Conservation (phyloP, 139 green algal genomes). For the Edaphochlamys debaryana region DNA sequence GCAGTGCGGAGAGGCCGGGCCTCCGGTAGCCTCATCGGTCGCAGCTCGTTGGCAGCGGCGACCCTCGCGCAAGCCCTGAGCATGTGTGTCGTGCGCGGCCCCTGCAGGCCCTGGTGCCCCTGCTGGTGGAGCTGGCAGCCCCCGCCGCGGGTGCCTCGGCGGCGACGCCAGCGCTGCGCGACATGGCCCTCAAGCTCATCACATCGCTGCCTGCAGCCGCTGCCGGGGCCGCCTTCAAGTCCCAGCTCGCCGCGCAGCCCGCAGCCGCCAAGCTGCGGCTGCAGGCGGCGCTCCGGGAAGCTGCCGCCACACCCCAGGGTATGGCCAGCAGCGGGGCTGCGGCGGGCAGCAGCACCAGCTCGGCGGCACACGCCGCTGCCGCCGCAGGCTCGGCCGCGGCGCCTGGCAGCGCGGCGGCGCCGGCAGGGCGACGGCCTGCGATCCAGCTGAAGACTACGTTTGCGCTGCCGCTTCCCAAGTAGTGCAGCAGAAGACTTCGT, state of each 20-base stretch:
- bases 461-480: slow-evolving; percentile 38
- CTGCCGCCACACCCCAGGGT: slow-evolving; percentile 1
- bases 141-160: neutral
- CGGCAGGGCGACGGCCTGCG: slow-evolving; percentile 22
- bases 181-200: slow-evolving; percentile 60
- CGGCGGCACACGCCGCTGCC: neutral
- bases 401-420: neutral
- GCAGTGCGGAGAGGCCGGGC: no score
- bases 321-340: no score
- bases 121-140: slow-evolving; percentile 58
- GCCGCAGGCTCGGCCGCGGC: neutral
- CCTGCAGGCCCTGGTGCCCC: slow-evolving; percentile 59
- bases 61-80: no score
- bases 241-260: slow-evolving; percentile 54
- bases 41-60: no score
- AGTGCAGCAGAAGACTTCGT: no score
- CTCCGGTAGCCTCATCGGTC: no score
- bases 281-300: slow-evolving; percentile 55
- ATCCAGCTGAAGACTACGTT: slow-evolving; percentile 63
- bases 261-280: slow-evolving; percentile 58
- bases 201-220: slow-evolving; percentile 53
- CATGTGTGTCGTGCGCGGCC: no score
- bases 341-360: no score
- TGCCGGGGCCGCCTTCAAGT: slow-evolving; percentile 53
- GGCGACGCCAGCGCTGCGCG: slow-evolving; percentile 3